A percentile compares a stretch with the other conserved stretches of the same genome.
Conservation (phyloP, 2,329 filamentous ascomycete species). For the Fusarium sp. region DNA sequence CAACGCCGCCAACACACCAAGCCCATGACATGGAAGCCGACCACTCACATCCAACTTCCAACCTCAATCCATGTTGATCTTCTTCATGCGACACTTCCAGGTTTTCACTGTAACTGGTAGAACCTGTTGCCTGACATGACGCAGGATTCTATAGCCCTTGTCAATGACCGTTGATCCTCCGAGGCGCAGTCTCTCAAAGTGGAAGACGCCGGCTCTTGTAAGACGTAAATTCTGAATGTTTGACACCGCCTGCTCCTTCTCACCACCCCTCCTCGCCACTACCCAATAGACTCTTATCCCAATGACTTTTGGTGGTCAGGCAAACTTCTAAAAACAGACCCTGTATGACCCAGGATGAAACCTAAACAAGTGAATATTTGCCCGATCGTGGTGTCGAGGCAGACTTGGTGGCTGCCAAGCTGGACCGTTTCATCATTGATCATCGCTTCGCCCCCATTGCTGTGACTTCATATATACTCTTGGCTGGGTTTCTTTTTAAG, state of each 20-base stretch:
- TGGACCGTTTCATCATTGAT: background rate
- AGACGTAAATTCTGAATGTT: background rate
- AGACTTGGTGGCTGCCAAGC: background rate
- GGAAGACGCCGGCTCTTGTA: background rate
- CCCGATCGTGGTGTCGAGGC: background rate
- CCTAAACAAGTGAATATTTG: background rate
- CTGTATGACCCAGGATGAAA: background rate
- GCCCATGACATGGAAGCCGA: conserved; percentile 10
- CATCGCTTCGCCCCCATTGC: background rate
- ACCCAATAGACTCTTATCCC: background rate
- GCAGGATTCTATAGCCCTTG: background rate
- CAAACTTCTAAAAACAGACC: background rate
- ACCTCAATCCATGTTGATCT: background rate
- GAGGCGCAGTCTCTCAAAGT: background rate
- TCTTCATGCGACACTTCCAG: background rate
- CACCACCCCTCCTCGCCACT: background rate
- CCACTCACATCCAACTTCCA: background rate
- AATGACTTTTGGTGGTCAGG: background rate
- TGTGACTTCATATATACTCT: background rate
- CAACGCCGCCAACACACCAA: background rate
- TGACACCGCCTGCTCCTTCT: background rate
- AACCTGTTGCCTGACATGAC: background rate
- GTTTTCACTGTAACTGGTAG: background rate
- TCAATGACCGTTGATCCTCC: background rate
- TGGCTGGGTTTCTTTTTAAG: background rate